Evolutionary conservation across 495 filamentous ascomycete species (phyloP).

Genomic region (Sordaria brevicollis): DNA sequence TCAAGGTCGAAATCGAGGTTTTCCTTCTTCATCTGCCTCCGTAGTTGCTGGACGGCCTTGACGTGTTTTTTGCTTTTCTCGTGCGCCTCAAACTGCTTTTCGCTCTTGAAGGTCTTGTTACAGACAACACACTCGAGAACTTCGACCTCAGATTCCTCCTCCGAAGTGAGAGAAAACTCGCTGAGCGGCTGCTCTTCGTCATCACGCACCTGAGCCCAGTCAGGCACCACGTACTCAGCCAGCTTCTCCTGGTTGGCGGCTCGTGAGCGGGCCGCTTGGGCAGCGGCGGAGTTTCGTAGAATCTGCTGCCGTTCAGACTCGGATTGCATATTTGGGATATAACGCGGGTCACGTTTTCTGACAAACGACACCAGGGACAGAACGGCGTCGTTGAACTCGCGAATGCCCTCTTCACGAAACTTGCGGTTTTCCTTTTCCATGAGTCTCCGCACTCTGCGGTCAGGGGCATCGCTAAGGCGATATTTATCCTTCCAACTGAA

Average conservation of each 20-base stretch:
- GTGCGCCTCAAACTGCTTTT: slow-evolving; percentile 85
- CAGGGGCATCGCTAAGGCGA: slow-evolving; percentile 72
- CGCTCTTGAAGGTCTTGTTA: slow-evolving; percentile 85
- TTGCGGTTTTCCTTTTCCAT: slow-evolving; percentile 96
- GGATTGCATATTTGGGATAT: slow-evolving; percentile 52
- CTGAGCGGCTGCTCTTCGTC: slow-evolving; percentile 28
- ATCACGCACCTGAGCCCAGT: slow-evolving; percentile 60
- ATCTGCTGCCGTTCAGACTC: slow-evolving; percentile 72
- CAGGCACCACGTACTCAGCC: slow-evolving; percentile 52
- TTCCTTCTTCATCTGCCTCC: slow-evolving; percentile 73
- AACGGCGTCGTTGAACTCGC: slow-evolving; percentile 92
- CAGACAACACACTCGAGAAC: slow-evolving; percentile 86
- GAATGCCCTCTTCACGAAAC: slow-evolving; percentile 67
- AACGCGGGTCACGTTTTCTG: slow-evolving; percentile 87
- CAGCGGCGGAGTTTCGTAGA: slow-evolving; percentile 66
- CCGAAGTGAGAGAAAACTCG: slow-evolving; percentile 30
- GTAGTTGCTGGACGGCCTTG: slow-evolving; percentile 71
- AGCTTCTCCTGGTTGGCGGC: slow-evolving; percentile 71
- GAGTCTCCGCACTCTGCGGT: slow-evolving; percentile 67
- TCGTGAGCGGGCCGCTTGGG: slow-evolving; percentile 75
- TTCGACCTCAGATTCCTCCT: slow-evolving; percentile 50
- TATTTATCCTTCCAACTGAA: slow-evolving; percentile 87
- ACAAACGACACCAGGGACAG: slow-evolving; percentile 75
- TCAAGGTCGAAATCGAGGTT: slow-evolving; percentile 50
- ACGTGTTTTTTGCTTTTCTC: slow-evolving; percentile 93